Evolutionary conservation across 331 rosid species (phyloP).

Genomic region (Malus hybrid): DNA sequence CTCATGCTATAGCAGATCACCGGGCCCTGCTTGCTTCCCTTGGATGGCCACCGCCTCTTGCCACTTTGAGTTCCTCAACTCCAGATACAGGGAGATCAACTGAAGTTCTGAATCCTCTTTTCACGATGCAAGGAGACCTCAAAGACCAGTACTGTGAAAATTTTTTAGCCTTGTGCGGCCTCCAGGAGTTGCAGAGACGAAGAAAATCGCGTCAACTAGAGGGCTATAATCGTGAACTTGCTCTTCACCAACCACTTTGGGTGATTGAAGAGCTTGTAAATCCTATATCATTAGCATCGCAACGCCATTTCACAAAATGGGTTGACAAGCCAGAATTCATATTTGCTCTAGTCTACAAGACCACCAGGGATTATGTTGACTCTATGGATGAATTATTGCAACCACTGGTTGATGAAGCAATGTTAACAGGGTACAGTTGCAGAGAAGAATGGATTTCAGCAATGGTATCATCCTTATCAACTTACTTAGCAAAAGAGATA

Average conservation of each 20-base stretch:
- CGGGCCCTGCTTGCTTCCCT: conserved; percentile 73
- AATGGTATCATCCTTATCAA: conserved; percentile 70
- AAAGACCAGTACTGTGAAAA: conserved; percentile 68
- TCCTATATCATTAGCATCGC: conserved; percentile 72
- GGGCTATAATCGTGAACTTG: conserved; percentile 45
- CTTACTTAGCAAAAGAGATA: conserved; percentile 74
- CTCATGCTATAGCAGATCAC: conserved; percentile 81
- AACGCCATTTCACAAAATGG: conserved; percentile 85
- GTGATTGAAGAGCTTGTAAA: conserved; percentile 93
- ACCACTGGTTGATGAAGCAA: conserved; percentile 88
- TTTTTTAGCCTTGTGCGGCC: conserved; percentile 66
- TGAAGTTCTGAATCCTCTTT: conserved; percentile 61
- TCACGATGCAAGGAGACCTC: conserved; percentile 70
- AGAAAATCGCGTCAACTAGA: conserved; percentile 77
- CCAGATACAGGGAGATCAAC: conserved; percentile 34
- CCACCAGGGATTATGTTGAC: conserved; percentile 75
- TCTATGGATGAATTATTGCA: conserved; percentile 79
- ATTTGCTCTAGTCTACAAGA: conserved; percentile 78
- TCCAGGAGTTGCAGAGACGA: conserved; percentile 77
- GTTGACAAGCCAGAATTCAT: conserved; percentile 76
- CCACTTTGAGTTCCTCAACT: conserved; percentile 31
- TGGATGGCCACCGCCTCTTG: conserved; percentile 92
- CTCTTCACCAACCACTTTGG: conserved; percentile 84
- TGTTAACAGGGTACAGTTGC: conserved; percentile 77
- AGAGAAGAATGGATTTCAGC: conserved; percentile 96